Conservation (phyloP, 106 monocot genomes). For the Dioscorea dumetorum region DNA sequence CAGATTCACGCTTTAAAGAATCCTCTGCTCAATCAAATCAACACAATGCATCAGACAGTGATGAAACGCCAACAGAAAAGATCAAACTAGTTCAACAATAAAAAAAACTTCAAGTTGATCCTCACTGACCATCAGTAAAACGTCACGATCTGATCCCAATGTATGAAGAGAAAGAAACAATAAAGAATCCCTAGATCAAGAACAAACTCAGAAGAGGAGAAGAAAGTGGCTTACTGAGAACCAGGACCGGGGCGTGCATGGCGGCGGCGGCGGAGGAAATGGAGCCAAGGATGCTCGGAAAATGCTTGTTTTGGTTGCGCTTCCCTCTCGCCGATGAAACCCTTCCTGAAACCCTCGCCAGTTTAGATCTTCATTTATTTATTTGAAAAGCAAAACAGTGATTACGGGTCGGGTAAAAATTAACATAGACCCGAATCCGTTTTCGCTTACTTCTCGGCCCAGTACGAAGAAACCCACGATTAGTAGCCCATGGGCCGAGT, state of each 20-base stretch:
- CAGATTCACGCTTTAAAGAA: conserved; percentile 86
- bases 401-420: too few species aligned
- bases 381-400: too few species aligned
- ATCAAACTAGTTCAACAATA: neutral
- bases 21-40: conserved; percentile 56
- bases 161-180: neutral
- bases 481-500: too few species aligned
- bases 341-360: too few species aligned
- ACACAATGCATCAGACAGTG: neutral
- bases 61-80: neutral
- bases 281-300: too few species aligned
- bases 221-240: conserved; percentile 60
- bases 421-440: too few species aligned
- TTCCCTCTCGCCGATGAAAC: too few species aligned
- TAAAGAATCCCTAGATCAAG: neutral
- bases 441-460: too few species aligned
- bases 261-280: conserved; percentile 2
- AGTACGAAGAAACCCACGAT: too few species aligned
- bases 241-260: conserved; percentile 78
- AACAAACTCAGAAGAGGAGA: neutral
- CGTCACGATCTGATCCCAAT: neutral
- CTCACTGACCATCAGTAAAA: neutral
- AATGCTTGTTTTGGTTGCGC: too few species aligned
- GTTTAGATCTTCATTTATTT: too few species aligned
- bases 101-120: neutral